Evolutionary conservation across 352 stramenopile species (phyloP), one percentile per base, ranked within the genome.

Genomic region (Phytophthora sp.): DNA sequence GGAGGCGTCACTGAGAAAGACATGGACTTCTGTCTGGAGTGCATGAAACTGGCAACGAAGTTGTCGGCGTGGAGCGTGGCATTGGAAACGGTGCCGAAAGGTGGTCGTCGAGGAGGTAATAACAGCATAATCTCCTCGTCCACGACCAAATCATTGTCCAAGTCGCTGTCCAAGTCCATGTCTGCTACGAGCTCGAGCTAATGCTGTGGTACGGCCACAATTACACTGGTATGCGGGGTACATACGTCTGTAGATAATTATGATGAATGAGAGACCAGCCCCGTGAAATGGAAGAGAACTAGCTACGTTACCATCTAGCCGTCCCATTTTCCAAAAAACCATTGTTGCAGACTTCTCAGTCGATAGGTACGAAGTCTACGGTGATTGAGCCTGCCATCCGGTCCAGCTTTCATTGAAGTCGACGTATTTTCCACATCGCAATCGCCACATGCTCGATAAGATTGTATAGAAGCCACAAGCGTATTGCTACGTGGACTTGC

Each of bases 11-110:
- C 72, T 7, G 66, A 79, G 42, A 78, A 74, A 24, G 21, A 68
- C 42, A 70, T 90, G 48, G 43, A 69, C 28, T 90, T 87, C 54
- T 90, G 80, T 45, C 52, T 74, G 17, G 59, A 63, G 8, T 89
- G 80, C 52, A 62, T 88, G 13, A 37, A 68, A 5, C 63, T 81
- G 13, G 66, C 75, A 10, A 74, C 72, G 44, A 65, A 66, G n/a
- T 12, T 78, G 6, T 64, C 68, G 23, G 66, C 75, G 20, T 76
- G 73, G 63, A 62, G 78, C 30, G 69, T 86, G 12, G 75, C 75
- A 7, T 43, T 71, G 11, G 70, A 75, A 13, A 73, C 64, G 23
- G 42, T 78, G 35, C 62, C 54, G 1, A 60, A 70, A 8, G 32
- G 17, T 11, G 27, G 15, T 20, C 11, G n/a, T 27, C 37, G 39